Evolutionary conservation across 148 eudicot species (phyloP).

Genomic region (Rhododendron vialii): DNA sequence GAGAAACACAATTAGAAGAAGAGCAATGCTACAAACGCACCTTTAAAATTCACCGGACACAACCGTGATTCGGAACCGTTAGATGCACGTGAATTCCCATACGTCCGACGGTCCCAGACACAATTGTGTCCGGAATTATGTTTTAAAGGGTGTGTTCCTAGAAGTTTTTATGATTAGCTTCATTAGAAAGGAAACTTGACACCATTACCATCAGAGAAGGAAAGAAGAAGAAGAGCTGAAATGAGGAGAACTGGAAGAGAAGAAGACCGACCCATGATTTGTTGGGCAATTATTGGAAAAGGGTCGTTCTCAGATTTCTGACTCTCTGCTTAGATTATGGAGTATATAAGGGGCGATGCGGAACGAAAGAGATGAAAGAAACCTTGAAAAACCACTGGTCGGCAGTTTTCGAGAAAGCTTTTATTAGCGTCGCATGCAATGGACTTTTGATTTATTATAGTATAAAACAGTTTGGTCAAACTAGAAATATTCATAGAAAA

Average conservation of each 20-base stretch:
- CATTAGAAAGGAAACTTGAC: not conserved
- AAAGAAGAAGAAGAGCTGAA: constrained; percentile 19
- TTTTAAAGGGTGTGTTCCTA: too few species aligned
- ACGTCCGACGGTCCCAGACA: too few species aligned
- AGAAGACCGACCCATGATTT: constrained; percentile 17
- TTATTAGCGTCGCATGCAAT: constrained; percentile 2
- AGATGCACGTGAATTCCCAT: too few species aligned
- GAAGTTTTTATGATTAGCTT: not conserved
- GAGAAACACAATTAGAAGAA: not conserved
- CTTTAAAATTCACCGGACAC: too few species aligned
- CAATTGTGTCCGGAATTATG: not conserved
- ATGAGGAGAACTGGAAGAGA: constrained; percentile 16
- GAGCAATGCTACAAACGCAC: not conserved
- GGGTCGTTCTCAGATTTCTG: not conserved
- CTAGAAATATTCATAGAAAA: not conserved
- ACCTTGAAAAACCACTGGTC: not conserved
- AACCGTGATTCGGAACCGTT: not conserved
- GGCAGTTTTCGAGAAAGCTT: not conserved
- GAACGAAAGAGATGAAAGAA: not conserved
- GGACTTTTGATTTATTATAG: not conserved
- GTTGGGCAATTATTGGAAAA: not conserved
- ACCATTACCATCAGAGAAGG: constrained; percentile 17
- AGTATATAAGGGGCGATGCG: too few species aligned
- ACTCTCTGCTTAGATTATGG: not conserved
- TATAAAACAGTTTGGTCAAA: not conserved